Percentiles rank a stretch among this genome's conserved stretches.
phyloP scores from a whole-genome alignment of 495 filamentous ascomycete species.

The Penicillium maclennaniae region DNA sequence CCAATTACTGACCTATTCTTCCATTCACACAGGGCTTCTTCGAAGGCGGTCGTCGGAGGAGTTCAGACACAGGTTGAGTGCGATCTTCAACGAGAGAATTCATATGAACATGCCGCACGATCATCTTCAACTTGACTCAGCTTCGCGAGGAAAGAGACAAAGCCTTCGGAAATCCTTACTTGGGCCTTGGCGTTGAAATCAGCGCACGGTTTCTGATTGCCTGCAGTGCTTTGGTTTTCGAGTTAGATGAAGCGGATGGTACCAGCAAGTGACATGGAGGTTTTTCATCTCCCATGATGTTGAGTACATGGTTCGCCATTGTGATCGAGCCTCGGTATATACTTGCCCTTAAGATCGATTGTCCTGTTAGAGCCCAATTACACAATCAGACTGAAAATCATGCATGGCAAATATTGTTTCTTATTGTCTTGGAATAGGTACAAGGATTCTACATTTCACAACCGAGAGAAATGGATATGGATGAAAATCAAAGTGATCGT shows the following conservation, averaged over 20 bases:
- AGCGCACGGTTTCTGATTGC: not conserved
- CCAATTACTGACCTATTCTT: not conserved
- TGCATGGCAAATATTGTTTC: not conserved
- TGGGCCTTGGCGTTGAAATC: constrained; percentile 7
- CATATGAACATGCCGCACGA: constrained; percentile 23
- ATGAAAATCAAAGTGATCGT: not conserved
- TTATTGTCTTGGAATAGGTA: not conserved
- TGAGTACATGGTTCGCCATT: no score
- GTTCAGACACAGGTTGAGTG: constrained; percentile 36
- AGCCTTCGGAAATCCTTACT: constrained; percentile 17
- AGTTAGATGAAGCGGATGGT: not conserved
- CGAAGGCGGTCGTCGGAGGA: constrained; percentile 36
- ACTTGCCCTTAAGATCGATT: not conserved
- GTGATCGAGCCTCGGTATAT: not conserved
- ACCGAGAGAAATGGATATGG: no score
- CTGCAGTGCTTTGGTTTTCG: not conserved
- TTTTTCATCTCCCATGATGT: no score
- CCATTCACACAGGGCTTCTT: constrained; percentile 15
- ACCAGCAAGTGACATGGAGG: not conserved
- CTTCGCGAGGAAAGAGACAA: constrained; percentile 5
- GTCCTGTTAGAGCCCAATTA: no score
- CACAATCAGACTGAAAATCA: not conserved
- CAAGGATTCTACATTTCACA: not conserved
- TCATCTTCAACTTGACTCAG: constrained; percentile 24
- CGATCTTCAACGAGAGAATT: constrained; percentile 37